Evolutionary conservation across 2,329 filamentous ascomycete genomes (phyloP).

Genomic region (Penicillium oxalicum): DNA sequence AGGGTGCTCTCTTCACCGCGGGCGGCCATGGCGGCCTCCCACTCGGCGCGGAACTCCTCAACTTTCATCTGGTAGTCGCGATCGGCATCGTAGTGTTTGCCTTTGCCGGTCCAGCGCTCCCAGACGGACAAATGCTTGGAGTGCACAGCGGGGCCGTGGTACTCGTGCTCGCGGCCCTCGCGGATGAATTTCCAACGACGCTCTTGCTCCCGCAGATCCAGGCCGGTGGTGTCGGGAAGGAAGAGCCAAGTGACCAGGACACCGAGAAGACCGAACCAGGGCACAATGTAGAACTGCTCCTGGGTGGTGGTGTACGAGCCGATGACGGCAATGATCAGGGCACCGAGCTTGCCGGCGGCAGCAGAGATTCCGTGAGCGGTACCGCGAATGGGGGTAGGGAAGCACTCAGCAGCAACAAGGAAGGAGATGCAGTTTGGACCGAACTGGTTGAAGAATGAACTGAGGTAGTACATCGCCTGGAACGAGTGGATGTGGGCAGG

Average conservation of each 20-base stretch:
- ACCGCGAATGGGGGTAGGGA: slow-evolving; percentile 85
- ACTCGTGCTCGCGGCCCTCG: slow-evolving; percentile 67
- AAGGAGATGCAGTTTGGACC: slow-evolving; percentile 94
- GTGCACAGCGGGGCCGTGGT: slow-evolving; percentile 90
- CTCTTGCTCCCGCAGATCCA: slow-evolving; percentile 95
- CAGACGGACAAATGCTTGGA: slow-evolving; percentile 81
- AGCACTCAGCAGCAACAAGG: slow-evolving; percentile 90
- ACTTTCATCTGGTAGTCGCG: slow-evolving; percentile 79
- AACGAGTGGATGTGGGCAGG: slow-evolving; percentile 69
- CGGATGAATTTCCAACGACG: slow-evolving; percentile 86
- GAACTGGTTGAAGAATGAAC: slow-evolving; percentile 98
- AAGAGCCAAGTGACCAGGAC: slow-evolving; percentile 76
- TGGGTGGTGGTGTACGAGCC: slow-evolving; percentile 68
- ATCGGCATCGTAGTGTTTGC: slow-evolving; percentile 77
- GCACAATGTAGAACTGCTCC: slow-evolving; percentile 83
- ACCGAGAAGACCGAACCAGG: slow-evolving; percentile 87
- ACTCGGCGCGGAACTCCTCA: slow-evolving; percentile 65
- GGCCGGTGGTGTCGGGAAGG: slow-evolving; percentile 89
- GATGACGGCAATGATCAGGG: slow-evolving; percentile 69
- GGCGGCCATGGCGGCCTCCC: slow-evolving; percentile 45
- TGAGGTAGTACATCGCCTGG: slow-evolving; percentile 97
- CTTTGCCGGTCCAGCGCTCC: slow-evolving; percentile 68
- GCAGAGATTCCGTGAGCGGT: slow-evolving; percentile 91
- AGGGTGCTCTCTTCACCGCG: slow-evolving; percentile 41
- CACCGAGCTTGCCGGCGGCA: slow-evolving; percentile 80